Percentiles rank a stretch among this genome's conserved stretches.
phyloP scores from a whole-genome alignment of 495 filamentous ascomycete genomes.

The Penicillium steckii region DNA sequence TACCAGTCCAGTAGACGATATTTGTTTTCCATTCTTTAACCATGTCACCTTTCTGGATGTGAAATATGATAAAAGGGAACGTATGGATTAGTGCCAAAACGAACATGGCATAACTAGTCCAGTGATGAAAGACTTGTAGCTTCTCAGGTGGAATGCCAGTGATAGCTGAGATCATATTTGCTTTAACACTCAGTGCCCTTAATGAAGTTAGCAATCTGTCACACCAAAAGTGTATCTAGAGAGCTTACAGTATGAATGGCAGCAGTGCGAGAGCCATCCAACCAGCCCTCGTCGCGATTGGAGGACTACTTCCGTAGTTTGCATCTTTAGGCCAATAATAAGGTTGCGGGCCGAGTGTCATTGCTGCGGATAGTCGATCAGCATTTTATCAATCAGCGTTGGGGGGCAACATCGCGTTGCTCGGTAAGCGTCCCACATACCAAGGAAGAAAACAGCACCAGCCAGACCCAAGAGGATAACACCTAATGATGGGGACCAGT shows the following conservation, averaged over 20 bases:
- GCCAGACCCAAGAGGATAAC: conserved; percentile 21
- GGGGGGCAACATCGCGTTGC: neutral
- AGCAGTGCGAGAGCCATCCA: conserved; percentile 52
- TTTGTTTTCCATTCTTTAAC: conserved; percentile 40
- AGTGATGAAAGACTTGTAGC: conserved; percentile 44
- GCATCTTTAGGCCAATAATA: conserved; percentile 59
- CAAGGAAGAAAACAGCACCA: conserved; percentile 27
- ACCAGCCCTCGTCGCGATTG: conserved; percentile 51
- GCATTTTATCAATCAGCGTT: neutral
- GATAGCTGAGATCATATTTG: conserved; percentile 44
- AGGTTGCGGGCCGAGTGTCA: conserved; percentile 51
- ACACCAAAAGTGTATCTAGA: neutral
- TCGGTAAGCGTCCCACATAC: conserved; percentile 13
- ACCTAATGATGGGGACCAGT: conserved; percentile 26
- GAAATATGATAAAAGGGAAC: conserved; percentile 51
- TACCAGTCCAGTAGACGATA: conserved; percentile 39
- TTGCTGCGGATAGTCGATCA: conserved; percentile 23
- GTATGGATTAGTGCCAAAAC: conserved; percentile 49
- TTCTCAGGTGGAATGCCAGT: conserved; percentile 55
- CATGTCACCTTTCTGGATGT: conserved; percentile 47
- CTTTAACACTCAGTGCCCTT: conserved; percentile 34
- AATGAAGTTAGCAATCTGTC: conserved; percentile 1
- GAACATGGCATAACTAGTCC: conserved; percentile 49
- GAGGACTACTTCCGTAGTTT: conserved; percentile 49
- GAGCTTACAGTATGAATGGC: conserved; percentile 49